Base-by-base conservation (phyloP, 176 grass and related monocot species). In the Saccharum spontaneum region DNA sequence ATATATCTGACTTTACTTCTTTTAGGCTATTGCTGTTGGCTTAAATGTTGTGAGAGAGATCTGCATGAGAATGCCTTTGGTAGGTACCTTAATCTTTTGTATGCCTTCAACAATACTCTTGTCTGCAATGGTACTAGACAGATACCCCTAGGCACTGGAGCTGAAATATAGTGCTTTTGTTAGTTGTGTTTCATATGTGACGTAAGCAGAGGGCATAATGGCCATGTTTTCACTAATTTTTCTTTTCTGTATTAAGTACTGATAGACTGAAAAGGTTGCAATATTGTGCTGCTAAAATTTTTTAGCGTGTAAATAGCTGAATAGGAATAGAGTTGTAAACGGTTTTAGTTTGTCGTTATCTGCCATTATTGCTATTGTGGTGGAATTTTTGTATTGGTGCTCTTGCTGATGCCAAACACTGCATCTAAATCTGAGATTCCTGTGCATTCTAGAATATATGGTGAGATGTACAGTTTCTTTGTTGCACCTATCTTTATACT, bases 21-120 rank as follows among this genome's bases (percentile, higher is more conserved):
- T 77, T 77, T 87, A 98, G 96, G 93, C 96, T 36, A 92, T 98
- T 81, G 94, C 96, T 71, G 91, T 95, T 79, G 96, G 96, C 17
- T 90, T 98, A 78, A 98, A 98, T 91, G 91, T 90, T 81, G 87
- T 98, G 48, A 91, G 96, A 89, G 96, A 98, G 85, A 94, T 98
- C 76, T 98, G 96, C 77, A 74, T 98, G 37, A 84, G 96, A 77
- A 98, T 98, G 72, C 96, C 96, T 67, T 80, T 98, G 89, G 96
- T 98, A 93, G 75, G 77, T 78, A 49, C 59, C 65, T 63, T 71
- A 34, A 69, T 88, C n/a, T 52, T 83, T 43, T 83, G 20, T n/a
- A 66, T 79, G 24, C 50, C 81, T 79, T 28, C 86, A 6, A 37
- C 23, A 59, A 6, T 44, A 36, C 55, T 70, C 20, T 72, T 84